Evolutionary conservation across 345 rosid species (phyloP).

Genomic region (Acer campestre): DNA sequence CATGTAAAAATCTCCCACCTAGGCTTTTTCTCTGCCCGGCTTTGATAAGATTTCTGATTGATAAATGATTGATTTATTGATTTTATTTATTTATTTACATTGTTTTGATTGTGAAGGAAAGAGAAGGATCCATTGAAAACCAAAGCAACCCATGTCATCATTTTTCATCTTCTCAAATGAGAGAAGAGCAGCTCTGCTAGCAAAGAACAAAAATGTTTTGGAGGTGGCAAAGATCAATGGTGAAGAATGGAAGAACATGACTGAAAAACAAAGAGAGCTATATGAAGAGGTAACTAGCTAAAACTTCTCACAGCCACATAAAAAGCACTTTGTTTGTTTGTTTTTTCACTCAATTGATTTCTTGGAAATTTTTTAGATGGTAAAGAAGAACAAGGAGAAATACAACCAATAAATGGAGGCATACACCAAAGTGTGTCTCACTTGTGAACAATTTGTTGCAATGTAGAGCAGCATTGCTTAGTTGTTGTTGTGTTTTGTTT

Average conservation of each 20-base stretch:
- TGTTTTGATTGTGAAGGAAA: constrained; percentile 52
- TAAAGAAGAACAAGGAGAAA: constrained; percentile 78
- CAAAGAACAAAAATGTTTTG: constrained; percentile 60
- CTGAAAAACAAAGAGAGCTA: constrained; percentile 58
- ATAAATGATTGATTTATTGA: not conserved
- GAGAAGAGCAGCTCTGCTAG: constrained; percentile 55
- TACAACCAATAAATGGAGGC: constrained; percentile 78
- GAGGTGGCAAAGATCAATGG: constrained; percentile 81
- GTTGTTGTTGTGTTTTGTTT: too few relatives aligned
- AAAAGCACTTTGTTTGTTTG: not conserved
- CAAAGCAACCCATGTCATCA: constrained; percentile 88
- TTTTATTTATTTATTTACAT: not conserved
- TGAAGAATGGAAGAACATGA: constrained; percentile 91
- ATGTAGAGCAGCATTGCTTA: not conserved
- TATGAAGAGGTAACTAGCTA: constrained; percentile 56
- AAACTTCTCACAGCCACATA: not conserved
- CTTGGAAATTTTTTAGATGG: constrained; percentile 42
- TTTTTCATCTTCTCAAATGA: constrained; percentile 70
- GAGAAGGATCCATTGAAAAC: constrained; percentile 85
- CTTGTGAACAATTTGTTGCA: not conserved
- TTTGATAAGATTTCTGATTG: not conserved
- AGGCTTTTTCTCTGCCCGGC: not conserved
- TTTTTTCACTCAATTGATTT: not conserved
- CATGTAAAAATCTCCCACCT: constrained; percentile 37
- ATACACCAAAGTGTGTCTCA: constrained; percentile 20